These are phyloP conservation scores for Wickerhamiella azymoides DNA, from an alignment of 805 yeast genomes.

Conservation along the genomic window DNA sequence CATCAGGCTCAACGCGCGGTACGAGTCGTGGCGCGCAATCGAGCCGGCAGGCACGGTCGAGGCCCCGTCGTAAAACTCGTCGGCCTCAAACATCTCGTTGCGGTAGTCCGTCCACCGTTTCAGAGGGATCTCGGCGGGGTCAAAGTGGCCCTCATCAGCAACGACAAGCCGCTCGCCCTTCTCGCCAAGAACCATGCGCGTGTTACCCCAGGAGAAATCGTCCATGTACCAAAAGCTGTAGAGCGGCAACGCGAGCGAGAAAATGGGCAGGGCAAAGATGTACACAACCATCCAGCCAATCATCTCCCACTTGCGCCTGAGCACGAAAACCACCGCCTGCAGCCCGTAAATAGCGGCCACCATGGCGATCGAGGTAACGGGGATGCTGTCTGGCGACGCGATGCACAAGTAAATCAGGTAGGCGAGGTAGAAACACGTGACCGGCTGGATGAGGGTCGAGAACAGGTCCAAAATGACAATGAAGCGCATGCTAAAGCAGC, in stretches of 20 bases:
- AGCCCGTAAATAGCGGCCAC: slow-evolving; percentile 44
- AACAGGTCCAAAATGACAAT: slow-evolving; percentile 42
- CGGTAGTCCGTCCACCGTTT: slow-evolving; percentile 48
- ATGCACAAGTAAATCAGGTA: slow-evolving; percentile 40
- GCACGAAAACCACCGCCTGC: slow-evolving; percentile 40
- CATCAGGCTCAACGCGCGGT: slow-evolving; percentile 18
- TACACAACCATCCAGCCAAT: slow-evolving; percentile 44
- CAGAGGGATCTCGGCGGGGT: slow-evolving; percentile 39
- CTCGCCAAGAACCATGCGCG: slow-evolving; percentile 43
- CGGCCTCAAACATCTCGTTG: slow-evolving; percentile 32
- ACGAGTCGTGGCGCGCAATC: neutral
- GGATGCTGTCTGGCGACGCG: slow-evolving; percentile 35
- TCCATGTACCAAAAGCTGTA: slow-evolving; percentile 54
- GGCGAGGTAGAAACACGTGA: slow-evolving; percentile 35
- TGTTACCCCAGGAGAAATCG: slow-evolving; percentile 56
- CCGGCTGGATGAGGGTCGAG: slow-evolving; percentile 49
- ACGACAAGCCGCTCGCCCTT: slow-evolving; percentile 36
- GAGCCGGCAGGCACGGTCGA: neutral
- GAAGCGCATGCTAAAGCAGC: slow-evolving; percentile 52
- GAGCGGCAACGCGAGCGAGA: slow-evolving; percentile 43
- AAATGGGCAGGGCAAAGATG: slow-evolving; percentile 42
- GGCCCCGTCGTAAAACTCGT: slow-evolving; percentile 10
- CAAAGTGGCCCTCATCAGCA: slow-evolving; percentile 38
- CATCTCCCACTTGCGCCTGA: slow-evolving; percentile 33
- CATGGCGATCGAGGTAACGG: slow-evolving; percentile 41